Conservation (phyloP, 768 basidiomycete species). For the Macrolepiota fuliginosa region DNA sequence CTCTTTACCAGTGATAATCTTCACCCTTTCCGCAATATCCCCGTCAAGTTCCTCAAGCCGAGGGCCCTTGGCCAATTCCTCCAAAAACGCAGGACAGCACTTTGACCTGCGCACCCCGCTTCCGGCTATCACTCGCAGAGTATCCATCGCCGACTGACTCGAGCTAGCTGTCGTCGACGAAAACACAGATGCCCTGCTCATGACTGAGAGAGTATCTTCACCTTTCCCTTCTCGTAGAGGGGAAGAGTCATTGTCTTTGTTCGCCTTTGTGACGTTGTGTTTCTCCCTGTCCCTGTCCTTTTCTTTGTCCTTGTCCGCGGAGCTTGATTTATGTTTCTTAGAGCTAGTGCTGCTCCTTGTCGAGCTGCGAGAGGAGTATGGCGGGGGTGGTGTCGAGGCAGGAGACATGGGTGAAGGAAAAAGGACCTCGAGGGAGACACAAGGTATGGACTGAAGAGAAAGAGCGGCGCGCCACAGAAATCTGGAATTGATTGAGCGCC, state of each 20-base stretch:
- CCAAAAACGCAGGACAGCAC: constrained; percentile 45
- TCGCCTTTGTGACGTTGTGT: background rate
- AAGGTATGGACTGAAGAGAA: background rate
- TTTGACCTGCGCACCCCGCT: constrained; percentile 38
- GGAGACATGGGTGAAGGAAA: background rate
- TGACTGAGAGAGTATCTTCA: background rate
- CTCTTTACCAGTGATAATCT: constrained; percentile 39
- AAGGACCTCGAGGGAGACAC: background rate
- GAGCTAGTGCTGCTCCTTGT: background rate
- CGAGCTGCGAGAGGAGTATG: constrained; percentile 2
- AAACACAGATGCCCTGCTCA: background rate
- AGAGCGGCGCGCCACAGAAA: constrained; percentile 2
- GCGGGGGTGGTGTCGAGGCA: background rate
- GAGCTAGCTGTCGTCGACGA: constrained; percentile 10
- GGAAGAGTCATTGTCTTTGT: background rate
- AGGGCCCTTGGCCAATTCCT: constrained; percentile 34
- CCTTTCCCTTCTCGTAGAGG: background rate
- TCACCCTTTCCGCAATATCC: constrained; percentile 32
- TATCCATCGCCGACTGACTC: constrained; percentile 18
- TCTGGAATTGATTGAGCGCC: constrained; percentile 7
- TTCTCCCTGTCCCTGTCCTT: background rate
- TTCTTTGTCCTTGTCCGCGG: background rate
- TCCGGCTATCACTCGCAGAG: constrained; percentile 31
- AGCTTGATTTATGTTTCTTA: background rate
- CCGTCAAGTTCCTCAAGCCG: constrained; percentile 26